These are phyloP conservation scores for Psilocybe tampanensis DNA, from an alignment of 768 basidiomycete species.

Conservation along the genomic window DNA sequence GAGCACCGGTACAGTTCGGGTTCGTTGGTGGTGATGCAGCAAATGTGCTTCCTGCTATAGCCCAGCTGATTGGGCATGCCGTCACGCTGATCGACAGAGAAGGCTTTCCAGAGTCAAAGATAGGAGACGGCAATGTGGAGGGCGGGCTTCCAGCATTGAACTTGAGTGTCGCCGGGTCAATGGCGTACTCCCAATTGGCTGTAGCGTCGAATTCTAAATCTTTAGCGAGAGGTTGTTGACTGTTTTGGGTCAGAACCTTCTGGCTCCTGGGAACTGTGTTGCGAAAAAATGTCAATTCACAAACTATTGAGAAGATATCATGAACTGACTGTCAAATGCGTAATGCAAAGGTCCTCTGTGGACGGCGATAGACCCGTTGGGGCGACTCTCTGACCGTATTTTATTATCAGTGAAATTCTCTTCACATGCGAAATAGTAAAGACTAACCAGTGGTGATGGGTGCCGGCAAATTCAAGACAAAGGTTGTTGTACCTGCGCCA, in stretches of 20 bases:
- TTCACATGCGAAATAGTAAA: background rate
- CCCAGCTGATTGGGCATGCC: conserved; percentile 54
- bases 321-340: conserved; percentile 49
- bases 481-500: conserved; percentile 43
- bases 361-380: conserved; percentile 53
- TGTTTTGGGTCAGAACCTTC: conserved; percentile 42
- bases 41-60: conserved; percentile 48
- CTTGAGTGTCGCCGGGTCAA: conserved; percentile 46
- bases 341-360: conserved; percentile 59
- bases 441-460: conserved; percentile 45
- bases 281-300: background rate
- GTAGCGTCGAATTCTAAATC: conserved; percentile 55
- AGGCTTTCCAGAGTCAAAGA: conserved; percentile 51
- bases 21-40: conserved; percentile 47
- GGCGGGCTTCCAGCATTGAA: conserved; percentile 37
- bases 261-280: conserved; percentile 33
- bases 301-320: background rate
- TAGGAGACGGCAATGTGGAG: conserved; percentile 42
- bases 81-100: conserved; percentile 48
- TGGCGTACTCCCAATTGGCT: conserved; percentile 53
- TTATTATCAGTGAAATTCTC: background rate
- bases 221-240: conserved; percentile 44
- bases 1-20: conserved; percentile 43
- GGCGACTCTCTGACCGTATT: conserved; percentile 42
- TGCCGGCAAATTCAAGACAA: conserved; percentile 48